Evolutionary conservation across 75 land plant genomes (phyloP).

Genomic region (Gnetum montanum): DNA sequence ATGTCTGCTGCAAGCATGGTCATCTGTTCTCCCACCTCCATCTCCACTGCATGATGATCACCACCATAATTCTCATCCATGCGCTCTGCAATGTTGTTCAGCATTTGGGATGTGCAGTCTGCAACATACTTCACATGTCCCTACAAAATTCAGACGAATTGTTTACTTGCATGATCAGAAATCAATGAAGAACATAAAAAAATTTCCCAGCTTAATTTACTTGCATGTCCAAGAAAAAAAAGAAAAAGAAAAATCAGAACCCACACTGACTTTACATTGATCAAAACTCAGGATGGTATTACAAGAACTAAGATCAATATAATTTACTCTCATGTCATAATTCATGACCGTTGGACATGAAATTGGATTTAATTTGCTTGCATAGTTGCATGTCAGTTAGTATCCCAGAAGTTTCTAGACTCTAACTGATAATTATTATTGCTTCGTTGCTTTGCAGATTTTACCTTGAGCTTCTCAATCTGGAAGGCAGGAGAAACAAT

Average conservation of each 20-base stretch:
- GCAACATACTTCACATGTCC: conserved; percentile 43
- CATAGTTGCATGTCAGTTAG: too few relatives aligned
- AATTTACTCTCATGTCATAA: not conserved
- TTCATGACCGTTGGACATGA: not conserved
- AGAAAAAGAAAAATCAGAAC: not conserved
- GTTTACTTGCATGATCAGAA: not conserved
- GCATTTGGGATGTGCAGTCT: conserved; percentile 40
- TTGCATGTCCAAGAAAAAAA: too few relatives aligned
- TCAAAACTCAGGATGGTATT: not conserved
- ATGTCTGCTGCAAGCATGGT: conserved; percentile 58
- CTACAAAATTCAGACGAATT: conserved; percentile 8
- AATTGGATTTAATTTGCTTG: too few relatives aligned
- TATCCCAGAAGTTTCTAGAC: too few relatives aligned
- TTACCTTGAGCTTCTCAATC: conserved; percentile 55
- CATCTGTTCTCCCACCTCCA: conserved; percentile 39
- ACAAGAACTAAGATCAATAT: too few relatives aligned
- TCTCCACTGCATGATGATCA: conserved; percentile 5
- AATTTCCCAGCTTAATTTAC: too few relatives aligned
- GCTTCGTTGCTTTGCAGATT: too few relatives aligned
- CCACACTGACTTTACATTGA: not conserved
- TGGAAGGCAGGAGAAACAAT: conserved; percentile 60
- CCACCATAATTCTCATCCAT: not conserved
- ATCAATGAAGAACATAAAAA: not conserved
- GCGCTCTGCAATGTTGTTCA: not conserved
- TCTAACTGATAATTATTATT: too few relatives aligned